These are phyloP conservation scores for Paracorniculantispora psalliotae DNA, from an alignment of 2,329 filamentous ascomycete species.

Conservation along the genomic window DNA sequence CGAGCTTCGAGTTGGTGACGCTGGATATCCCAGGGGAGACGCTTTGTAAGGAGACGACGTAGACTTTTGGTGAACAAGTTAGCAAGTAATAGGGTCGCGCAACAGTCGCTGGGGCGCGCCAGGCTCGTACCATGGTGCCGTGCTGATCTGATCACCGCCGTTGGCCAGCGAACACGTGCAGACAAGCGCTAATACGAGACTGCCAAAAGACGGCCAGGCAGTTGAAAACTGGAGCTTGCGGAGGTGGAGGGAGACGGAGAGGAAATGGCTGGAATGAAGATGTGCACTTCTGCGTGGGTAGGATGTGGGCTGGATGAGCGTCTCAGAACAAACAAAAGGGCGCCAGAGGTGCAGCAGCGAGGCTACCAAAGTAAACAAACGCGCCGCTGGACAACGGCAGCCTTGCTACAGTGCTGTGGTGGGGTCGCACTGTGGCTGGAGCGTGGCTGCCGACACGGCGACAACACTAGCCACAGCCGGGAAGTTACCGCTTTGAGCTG, in stretches of 20 bases:
- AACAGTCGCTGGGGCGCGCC: background rate
- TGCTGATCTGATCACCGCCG: slow-evolving; percentile 6
- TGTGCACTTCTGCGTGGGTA: background rate
- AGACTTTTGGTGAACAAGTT: slow-evolving; percentile 34
- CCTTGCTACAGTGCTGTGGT: background rate
- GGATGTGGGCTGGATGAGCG: background rate
- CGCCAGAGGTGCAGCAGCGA: background rate
- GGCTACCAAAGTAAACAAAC: slow-evolving; percentile 16
- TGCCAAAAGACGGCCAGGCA: background rate
- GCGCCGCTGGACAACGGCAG: slow-evolving; percentile 13
- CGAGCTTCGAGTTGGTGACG: slow-evolving; percentile 54
- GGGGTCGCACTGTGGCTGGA: background rate
- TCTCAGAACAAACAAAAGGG: background rate
- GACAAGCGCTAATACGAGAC: background rate
- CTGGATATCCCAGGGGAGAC: slow-evolving; percentile 66
- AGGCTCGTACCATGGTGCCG: slow-evolving; percentile 13
- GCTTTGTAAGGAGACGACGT: slow-evolving; percentile 60
- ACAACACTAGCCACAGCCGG: no score
- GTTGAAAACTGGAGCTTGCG: slow-evolving; percentile 6
- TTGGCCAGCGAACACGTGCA: slow-evolving; percentile 13
- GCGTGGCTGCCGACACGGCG: no score
- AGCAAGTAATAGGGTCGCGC: background rate
- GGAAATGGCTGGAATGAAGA: background rate
- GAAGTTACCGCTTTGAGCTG: no score
- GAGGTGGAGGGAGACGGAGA: background rate